phyloP scores from a whole-genome alignment of 805 yeast species.

The Cyberlindnera sargentensis region DNA sequence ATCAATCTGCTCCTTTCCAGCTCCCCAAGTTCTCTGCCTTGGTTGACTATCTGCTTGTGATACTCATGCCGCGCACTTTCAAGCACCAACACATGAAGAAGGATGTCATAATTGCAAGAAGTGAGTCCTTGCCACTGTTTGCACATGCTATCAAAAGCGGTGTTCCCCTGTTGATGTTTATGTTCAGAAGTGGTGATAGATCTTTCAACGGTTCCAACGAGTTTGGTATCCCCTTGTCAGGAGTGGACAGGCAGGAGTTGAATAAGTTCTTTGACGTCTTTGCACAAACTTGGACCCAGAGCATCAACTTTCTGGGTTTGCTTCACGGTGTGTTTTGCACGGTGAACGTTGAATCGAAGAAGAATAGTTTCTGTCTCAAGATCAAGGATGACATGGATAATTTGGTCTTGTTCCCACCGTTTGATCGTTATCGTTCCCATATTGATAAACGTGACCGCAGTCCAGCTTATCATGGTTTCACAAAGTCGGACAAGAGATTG shows the following conservation, averaged over 20 bases:
- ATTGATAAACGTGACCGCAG: neutral
- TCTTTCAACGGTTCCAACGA: constrained; percentile 6
- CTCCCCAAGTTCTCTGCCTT: constrained; percentile 30
- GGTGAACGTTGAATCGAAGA: constrained; percentile 16
- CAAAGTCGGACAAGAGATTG: neutral
- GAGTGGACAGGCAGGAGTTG: constrained; percentile 4
- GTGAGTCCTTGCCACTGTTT: constrained; percentile 23
- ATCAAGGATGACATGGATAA: constrained; percentile 27
- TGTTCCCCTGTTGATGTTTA: constrained; percentile 32
- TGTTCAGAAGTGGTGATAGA: constrained; percentile 24
- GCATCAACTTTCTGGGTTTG: constrained; percentile 27
- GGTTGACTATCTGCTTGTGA: constrained; percentile 31
- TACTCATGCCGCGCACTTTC: constrained; percentile 27
- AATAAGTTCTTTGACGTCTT: constrained; percentile 33
- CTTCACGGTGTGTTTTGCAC: constrained; percentile 40
- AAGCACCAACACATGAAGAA: constrained; percentile 9
- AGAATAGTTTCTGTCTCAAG: constrained; percentile 33
- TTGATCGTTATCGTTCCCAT: constrained; percentile 2
- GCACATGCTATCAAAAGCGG: constrained; percentile 18
- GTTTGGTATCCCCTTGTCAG: constrained; percentile 9
- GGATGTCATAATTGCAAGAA: constrained; percentile 5
- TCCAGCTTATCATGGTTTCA: neutral
- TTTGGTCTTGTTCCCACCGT: constrained; percentile 26
- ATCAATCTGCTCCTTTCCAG: constrained; percentile 32
- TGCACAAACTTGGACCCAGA: constrained; percentile 34